These are phyloP conservation scores for Pichia kluyveri DNA, from an alignment of 805 yeast species.

Conservation along the genomic window DNA sequence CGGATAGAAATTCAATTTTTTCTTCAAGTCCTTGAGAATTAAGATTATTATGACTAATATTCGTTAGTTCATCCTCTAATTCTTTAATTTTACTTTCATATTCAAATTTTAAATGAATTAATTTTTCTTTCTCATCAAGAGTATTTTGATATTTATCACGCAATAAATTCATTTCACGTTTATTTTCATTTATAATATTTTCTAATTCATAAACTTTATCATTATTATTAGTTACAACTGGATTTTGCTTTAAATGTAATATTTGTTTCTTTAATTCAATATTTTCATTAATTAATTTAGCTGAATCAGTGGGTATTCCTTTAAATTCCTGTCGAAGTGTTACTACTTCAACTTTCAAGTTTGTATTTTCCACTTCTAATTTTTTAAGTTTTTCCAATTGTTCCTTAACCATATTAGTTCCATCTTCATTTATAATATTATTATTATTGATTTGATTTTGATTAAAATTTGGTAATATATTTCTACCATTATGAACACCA, in stretches of 20 bases:
- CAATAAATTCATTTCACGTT: background rate
- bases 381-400: conserved; percentile 21
- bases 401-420: conserved; percentile 16
- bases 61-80: too few relatives aligned
- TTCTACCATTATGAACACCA: conserved; percentile 14
- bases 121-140: conserved; percentile 3
- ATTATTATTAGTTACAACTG: background rate
- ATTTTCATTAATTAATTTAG: conserved; percentile 23
- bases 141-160: background rate
- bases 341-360: conserved; percentile 33
- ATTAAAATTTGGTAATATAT: conserved; percentile 18
- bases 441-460: background rate
- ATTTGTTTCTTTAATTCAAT: conserved; percentile 9
- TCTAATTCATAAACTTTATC: background rate
- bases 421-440: conserved; percentile 8
- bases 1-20: conserved; percentile 2
- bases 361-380: conserved; percentile 33
- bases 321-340: conserved; percentile 30
- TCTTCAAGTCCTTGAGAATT: background rate
- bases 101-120: conserved; percentile 1
- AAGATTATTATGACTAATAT: too few relatives aligned
- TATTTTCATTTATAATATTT: background rate
- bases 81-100: background rate
- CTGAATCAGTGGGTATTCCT: conserved; percentile 35
- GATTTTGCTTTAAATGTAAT: background rate